Conservation (phyloP, 345 rosid genomes). For the Lepidium sativum region DNA sequence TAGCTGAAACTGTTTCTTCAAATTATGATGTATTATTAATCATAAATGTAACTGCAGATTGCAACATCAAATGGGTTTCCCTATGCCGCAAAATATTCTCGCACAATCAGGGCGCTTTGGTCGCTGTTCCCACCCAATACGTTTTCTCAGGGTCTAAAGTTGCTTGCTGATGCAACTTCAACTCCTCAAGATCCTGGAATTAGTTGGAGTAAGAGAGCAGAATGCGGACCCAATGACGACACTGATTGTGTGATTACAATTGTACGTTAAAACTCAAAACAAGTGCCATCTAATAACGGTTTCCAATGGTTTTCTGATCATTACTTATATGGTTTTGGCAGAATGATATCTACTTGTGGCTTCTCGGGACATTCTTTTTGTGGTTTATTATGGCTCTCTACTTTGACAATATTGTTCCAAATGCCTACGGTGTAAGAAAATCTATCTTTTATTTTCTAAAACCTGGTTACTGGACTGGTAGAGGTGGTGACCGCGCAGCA, state of each 20-base stretch:
- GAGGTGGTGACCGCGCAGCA: constrained; percentile 63
- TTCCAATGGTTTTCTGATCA: background rate
- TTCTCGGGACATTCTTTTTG: constrained; percentile 43
- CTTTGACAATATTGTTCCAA: constrained; percentile 78
- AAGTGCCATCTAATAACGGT: background rate
- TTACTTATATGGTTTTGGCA: constrained; percentile 31
- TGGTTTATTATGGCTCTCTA: constrained; percentile 79
- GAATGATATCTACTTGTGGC: constrained; percentile 76
- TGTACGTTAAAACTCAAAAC: constrained; percentile 34
- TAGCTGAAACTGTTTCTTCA: background rate
- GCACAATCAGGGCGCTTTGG: constrained; percentile 42
- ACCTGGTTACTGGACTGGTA: constrained; percentile 86
- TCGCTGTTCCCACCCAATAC: constrained; percentile 91
- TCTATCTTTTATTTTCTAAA: constrained; percentile 62
- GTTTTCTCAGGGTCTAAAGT: constrained; percentile 47
- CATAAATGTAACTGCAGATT: constrained; percentile 36
- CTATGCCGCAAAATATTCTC: constrained; percentile 27
- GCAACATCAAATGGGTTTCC: constrained; percentile 60
- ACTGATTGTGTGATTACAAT: constrained; percentile 61
- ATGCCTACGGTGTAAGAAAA: constrained; percentile 74
- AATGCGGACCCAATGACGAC: constrained; percentile 42
- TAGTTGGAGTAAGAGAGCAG: constrained; percentile 63
- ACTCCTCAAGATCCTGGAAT: constrained; percentile 68
- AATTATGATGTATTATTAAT: constrained; percentile 8
- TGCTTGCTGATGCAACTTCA: constrained; percentile 58